Evolutionary conservation across 1,284 basidiomycete species (phyloP), one percentile per base, ranked within the genome.

Genomic region (Ustilago curta): DNA sequence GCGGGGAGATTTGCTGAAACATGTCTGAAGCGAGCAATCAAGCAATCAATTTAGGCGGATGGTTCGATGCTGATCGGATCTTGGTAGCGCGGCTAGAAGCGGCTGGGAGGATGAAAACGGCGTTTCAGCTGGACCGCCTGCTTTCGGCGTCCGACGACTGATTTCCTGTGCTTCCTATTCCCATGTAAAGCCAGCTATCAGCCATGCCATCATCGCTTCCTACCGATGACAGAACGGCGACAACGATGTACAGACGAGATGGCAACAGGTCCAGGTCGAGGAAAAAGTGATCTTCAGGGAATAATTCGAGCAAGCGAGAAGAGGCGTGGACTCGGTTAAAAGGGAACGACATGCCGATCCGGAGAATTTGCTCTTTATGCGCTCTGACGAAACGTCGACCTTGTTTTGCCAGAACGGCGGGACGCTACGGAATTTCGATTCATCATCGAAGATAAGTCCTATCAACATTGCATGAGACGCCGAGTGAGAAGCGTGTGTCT

Each of bases 301-400:
- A n/a, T 21, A 4, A 43, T 12, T 9, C 4, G 27, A 45, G 44
- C 44, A 21, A 47, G 44, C 21, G 11, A 14, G 25, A 47, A 47
- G 16, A 27, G 23, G 23, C 44, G 48, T 50, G 18, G 47, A 27
- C 35, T 51, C 49, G 49, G 35, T 23, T 39, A 51, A 7, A 14
- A 35, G 25, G 9, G 14, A 39, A 3, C 16, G 39, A 12, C 21
- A 7, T 40, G 37, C 27, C 51, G 51, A 53, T 53, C 51, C 51
- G 40, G 39, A 53, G 35, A 45, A 29, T 40, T 32, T 8, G 31
- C 11, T 14, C 50, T 52, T 25, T 2, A 53, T 43, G 51, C 51
- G 37, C 25, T 19, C 40, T 43, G 51, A 53, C 40, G 51, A 31
- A 31, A 31, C 29, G 29, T 31, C 29, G 29, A 43, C 11, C 9